Conservation (phyloP, 1,284 basidiomycete genomes). For the Omphalotus olearius region DNA sequence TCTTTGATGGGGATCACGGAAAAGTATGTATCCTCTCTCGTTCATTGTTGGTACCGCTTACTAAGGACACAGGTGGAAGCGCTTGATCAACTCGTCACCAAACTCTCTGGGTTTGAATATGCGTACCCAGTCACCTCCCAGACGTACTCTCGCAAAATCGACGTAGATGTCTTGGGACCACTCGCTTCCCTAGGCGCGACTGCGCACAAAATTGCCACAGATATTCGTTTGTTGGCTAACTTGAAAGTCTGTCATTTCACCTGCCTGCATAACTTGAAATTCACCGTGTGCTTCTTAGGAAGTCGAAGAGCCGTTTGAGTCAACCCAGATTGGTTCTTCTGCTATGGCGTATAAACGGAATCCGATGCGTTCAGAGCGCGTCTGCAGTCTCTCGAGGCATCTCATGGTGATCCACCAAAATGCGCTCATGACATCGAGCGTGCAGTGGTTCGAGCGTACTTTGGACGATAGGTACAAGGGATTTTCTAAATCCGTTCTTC, state of each 20-base stretch:
- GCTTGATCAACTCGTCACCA: conserved; percentile 86
- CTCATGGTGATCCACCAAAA: conserved; percentile 93
- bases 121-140: conserved; percentile 98
- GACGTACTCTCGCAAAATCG: conserved; percentile 98
- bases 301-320: conserved; percentile 98
- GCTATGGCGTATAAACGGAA: conserved; percentile 99
- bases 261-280: neutral
- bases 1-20: conserved; percentile 94
- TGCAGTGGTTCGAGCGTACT: conserved; percentile 97
- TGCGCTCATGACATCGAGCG: conserved; percentile 85
- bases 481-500: neutral
- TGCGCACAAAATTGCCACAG: conserved; percentile 97
- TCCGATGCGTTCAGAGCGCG: conserved; percentile 97
- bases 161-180: conserved; percentile 88
- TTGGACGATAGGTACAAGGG: conserved; percentile 78
- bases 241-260: conserved; percentile 58
- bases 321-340: conserved; percentile 97
- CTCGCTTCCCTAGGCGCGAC: conserved; percentile 92
- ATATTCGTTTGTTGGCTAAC: conserved; percentile 88
- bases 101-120: conserved; percentile 88
- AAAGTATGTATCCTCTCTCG: conserved; percentile 48
- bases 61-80: conserved; percentile 67
- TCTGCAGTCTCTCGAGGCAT: conserved; percentile 92
- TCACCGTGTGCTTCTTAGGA: conserved; percentile 50
- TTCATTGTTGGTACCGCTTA: neutral